phyloP scores from a whole-genome alignment of 345 rosid species.

The Salix arbutifolia region DNA sequence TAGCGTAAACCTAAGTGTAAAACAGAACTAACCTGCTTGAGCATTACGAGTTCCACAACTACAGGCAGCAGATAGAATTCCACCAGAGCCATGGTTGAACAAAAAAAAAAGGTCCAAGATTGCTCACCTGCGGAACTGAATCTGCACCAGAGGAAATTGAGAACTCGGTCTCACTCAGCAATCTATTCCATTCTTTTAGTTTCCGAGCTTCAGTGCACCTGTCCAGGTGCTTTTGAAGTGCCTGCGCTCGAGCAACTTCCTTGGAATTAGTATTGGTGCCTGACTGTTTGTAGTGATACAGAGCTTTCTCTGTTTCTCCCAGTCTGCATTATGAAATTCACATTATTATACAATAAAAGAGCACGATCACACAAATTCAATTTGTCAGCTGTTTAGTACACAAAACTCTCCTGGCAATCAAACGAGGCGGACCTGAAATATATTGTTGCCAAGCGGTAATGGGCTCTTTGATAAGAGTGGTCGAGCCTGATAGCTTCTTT shows the following conservation, averaged over 20 bases:
- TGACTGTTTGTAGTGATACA: conserved; percentile 46
- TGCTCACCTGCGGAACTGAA: conserved; percentile 55
- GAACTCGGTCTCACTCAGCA: conserved; percentile 42
- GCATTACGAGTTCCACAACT: background rate
- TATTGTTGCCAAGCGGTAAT: conserved; percentile 60
- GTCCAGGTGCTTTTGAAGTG: conserved; percentile 34
- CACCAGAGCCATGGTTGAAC: background rate
- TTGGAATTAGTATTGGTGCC: conserved; percentile 27
- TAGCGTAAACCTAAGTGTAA: conserved; percentile 42
- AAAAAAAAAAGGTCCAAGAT: background rate
- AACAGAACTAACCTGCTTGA: background rate
- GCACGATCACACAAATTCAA: background rate
- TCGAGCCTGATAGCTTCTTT: conserved; percentile 68
- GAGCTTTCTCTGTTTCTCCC: conserved; percentile 62
- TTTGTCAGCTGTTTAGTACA: background rate
- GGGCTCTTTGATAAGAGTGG: conserved; percentile 61
- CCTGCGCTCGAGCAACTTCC: conserved; percentile 46
- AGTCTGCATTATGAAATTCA: conserved; percentile 34
- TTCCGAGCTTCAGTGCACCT: conserved; percentile 42
- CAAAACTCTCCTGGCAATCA: background rate
- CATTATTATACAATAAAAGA: background rate
- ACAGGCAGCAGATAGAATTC: background rate
- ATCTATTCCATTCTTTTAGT: conserved; percentile 43
- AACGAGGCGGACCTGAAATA: conserved; percentile 40
- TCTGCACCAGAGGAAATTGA: conserved; percentile 52